Base-by-base conservation (phyloP, 2,329 filamentous ascomycete genomes). In the Emmonsia crescens region DNA sequence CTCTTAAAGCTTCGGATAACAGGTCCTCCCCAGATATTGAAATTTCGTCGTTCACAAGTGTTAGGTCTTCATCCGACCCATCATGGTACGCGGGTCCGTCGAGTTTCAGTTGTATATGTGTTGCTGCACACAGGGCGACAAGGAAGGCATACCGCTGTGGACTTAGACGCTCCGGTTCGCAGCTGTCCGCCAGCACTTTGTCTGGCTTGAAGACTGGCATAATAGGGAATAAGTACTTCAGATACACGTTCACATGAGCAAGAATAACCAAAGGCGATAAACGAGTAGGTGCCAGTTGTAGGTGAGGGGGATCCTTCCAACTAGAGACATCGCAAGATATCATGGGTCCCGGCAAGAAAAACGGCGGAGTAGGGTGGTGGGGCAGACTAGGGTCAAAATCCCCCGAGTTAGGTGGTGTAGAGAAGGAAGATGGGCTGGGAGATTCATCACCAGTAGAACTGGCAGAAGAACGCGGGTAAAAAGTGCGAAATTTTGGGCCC, bases 11-110 rank as follows among this genome's bases (percentile, higher is more conserved):
- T 63, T 91, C 88, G 57, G 89, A 84, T 65, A 91, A 77, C 56
- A 91, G 77, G 46, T 88, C 75, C 59, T 85, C 84, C 40, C 85
- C 85, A 0, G 86, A 85, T 49, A 86, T 79, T 54, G 88, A 80
- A 63, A 83, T 68, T 31, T 85, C 68, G 77, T 82, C 55, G 68
- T 80, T 81, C 61, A 85, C 82, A 58, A 78, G 66, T 77, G 81
- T 72, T 79, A 70, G 67, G 19, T 71, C 61, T 21, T 66, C 63
- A 10, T 67, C 65, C 0, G 68, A 42, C 51, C 71, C 67, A 2
- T 68, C 57, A 12, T 67, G 63, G 1, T 70, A 66, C 1, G 64
- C 62, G 5, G 69, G 64, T 0, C 73, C 74, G 56, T 76, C 74
- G 3, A 76, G 62, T 48, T 75, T 76, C 29, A 77, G 68, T 63